A percentile compares a stretch with the other conserved stretches of the same genome.
Evolutionary conservation across 2,329 filamentous ascomycete genomes (phyloP).

Genomic region (Reticulascus tulasneorum): DNA sequence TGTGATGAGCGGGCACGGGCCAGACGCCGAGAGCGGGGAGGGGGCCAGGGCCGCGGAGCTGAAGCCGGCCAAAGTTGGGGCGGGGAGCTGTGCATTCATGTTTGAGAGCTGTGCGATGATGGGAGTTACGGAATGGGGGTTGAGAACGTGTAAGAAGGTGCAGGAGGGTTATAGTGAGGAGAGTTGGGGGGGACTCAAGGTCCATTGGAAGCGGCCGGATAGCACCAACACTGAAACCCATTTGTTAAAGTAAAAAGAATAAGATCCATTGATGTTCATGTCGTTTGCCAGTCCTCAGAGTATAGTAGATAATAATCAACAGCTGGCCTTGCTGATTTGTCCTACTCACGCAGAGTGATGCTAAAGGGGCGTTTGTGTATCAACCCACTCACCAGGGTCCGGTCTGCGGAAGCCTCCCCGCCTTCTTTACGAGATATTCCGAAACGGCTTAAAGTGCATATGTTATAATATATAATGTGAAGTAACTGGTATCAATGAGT

Average conservation of each 20-base stretch:
- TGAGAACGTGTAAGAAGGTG: conserved; percentile 53
- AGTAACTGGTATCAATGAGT: no score
- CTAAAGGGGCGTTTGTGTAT: no score
- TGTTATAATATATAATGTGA: no score
- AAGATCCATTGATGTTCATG: no score
- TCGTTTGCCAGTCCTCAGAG: no score
- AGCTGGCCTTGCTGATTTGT: no score
- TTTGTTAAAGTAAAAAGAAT: conserved; percentile 20
- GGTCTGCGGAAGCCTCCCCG: no score
- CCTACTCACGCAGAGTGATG: no score
- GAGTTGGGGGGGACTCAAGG: conserved; percentile 69
- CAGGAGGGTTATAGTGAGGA: conserved; percentile 72
- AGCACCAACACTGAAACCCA: conserved; percentile 21
- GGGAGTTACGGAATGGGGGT: conserved; percentile 68
- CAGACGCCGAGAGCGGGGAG: conserved; percentile 54
- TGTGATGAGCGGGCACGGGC: conserved; percentile 65
- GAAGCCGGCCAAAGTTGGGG: conserved; percentile 54
- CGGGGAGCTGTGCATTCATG: conserved; percentile 63
- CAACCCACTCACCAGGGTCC: no score
- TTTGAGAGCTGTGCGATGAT: conserved; percentile 68
- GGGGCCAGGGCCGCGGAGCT: conserved; percentile 53
- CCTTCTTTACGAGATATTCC: no score
- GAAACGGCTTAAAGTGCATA: no score
- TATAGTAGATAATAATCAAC: no score
- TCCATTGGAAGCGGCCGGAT: conserved; percentile 52